phyloP scores from a whole-genome alignment of 305 asterid genomes.

The Fraxinus baroniana region DNA sequence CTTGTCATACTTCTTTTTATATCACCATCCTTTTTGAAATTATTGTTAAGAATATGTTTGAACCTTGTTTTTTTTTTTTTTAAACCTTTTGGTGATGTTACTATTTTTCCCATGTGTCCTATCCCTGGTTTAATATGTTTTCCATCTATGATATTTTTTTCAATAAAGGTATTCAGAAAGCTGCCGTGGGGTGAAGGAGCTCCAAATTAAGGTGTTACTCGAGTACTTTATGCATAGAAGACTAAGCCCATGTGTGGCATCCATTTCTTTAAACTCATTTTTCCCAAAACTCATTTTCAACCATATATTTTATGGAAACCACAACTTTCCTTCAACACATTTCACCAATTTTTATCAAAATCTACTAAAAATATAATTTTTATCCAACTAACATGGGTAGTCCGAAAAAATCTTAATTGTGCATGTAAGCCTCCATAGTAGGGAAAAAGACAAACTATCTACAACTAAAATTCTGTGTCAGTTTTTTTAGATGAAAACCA shows the following conservation, averaged over 20 bases:
- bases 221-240: neutral
- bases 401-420: neutral
- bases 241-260: neutral
- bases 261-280: no score
- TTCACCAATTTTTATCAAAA: no score
- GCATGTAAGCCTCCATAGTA: neutral
- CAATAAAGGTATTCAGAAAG: neutral
- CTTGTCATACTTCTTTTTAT: neutral
- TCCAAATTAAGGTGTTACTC: neutral
- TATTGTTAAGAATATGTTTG: neutral
- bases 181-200: neutral
- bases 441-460: neutral
- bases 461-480: neutral
- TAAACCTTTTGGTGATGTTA: no score
- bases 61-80: no score
- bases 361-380: no score
- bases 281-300: no score
- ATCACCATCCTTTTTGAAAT: neutral
- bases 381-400: neutral
- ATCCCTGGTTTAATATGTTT: neutral
- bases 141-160: neutral
- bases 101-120: neutral
- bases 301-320: no score
- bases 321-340: no score
- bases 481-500: neutral